Base-by-base conservation (phyloP, 1,284 basidiomycete species). In the Thelephora terrestris region DNA sequence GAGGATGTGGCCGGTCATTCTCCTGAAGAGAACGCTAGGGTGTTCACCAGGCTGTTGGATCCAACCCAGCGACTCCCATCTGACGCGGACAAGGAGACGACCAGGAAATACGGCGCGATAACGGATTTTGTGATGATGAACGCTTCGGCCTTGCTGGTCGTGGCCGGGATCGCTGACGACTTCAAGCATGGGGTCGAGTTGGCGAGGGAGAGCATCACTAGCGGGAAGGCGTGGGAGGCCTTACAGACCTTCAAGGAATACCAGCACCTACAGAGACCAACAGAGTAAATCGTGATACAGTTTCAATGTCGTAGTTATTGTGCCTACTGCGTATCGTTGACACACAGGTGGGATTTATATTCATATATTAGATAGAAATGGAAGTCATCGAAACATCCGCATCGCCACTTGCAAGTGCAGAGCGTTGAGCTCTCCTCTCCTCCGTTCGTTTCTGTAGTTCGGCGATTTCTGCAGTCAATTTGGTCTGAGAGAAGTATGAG, bases 101-200 rank as follows among this genome's bases (percentile, higher is more conserved):
- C 88, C 0, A 76, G 92, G 47, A 63, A 79, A 34, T 82, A 93
- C 59, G 4, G 21, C 12, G 20, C 39, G 10, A 21, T 21, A 14
- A 23, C 3, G 5, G 39, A 42, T 42, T 95, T 92, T 61, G 88
- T 95, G 50, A 67, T 92, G 48, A 67, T 95, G 65, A 95, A 95
- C 59, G 78, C 91, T 1, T 79, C 89, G 5, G 91, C 90, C 6
- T 63, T 95, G 46, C 67, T 96, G 37, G 79, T 91, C 18, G 79
- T 95, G 3, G 79, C 87, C 2, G 91, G 90, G 1, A 53, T 84
- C 37, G 89, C 83, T 16, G 61, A 62, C 34, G 76, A 82, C 59
- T 87, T 78, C 61, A 75, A 76, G 59, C 77, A 91, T 20, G 92
- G 90, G 2, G 81, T 87, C 0, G 64, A 65, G 49, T 58, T 88